Percentiles rank a stretch among this genome's conserved stretches.
Conservation (phyloP, 106 monocot genomes). For the Dioscorea alata region DNA sequence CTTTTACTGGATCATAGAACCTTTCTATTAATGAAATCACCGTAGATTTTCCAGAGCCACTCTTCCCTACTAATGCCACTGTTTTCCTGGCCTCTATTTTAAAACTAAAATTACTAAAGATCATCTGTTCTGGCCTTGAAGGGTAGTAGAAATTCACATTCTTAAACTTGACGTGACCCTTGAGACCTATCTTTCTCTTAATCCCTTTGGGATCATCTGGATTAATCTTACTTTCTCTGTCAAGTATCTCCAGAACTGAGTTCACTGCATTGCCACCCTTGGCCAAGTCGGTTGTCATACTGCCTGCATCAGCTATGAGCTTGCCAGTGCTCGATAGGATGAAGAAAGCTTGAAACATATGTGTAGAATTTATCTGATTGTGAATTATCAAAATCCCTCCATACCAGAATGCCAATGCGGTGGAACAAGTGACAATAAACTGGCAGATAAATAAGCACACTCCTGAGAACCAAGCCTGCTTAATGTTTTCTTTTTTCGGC, state of each 20-base stretch:
- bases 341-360: constrained; percentile 17
- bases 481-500: constrained; percentile 8
- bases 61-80: constrained; percentile 26
- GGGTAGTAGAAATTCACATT: constrained; percentile 26
- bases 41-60: constrained; percentile 41
- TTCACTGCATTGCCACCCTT: constrained; percentile 13
- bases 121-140: constrained; percentile 14
- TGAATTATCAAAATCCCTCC: constrained; percentile 18
- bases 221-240: constrained; percentile 6
- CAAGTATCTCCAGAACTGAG: constrained; percentile 15
- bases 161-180: constrained; percentile 23
- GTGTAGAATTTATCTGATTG: constrained; percentile 3
- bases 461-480: constrained; percentile 29
- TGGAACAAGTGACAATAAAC: constrained; percentile 5
- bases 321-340: constrained; percentile 13
- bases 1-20: constrained; percentile 26
- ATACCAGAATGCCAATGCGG: constrained; percentile 30
- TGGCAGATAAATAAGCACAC: constrained; percentile 11
- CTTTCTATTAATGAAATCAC: constrained; percentile 22
- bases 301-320: constrained; percentile 17
- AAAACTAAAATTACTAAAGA: constrained; percentile 15
- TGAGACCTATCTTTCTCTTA: not conserved
- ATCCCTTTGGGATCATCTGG: constrained; percentile 24
- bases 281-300: constrained; percentile 20
- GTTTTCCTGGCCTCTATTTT: constrained; percentile 15